These are phyloP conservation scores for Trametopsis cervina DNA, from an alignment of 768 basidiomycete species.

Conservation along the genomic window DNA sequence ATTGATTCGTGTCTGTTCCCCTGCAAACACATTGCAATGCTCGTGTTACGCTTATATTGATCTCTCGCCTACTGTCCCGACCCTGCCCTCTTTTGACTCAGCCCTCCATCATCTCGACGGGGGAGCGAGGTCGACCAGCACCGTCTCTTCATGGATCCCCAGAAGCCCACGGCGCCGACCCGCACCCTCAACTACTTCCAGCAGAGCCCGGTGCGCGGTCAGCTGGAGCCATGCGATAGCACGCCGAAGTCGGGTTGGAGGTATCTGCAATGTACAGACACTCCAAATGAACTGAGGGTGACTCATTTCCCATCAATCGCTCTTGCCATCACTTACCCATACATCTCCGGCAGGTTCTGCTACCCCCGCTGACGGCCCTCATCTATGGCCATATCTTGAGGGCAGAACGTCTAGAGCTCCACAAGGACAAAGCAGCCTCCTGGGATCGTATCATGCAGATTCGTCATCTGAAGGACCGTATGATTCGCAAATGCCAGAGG, in stretches of 20 bases:
- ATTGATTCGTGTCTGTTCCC: neutral
- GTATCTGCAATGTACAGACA: conserved; percentile 72
- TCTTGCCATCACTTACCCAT: too few relatives aligned
- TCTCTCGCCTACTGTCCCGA: neutral
- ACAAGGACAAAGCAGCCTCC: conserved; percentile 45
- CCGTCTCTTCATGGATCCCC: conserved; percentile 18
- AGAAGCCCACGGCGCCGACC: conserved; percentile 9
- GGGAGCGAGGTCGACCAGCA: conserved; percentile 7
- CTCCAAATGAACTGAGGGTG: conserved; percentile 69
- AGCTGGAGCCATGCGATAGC: conserved; percentile 60
- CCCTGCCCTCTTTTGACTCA: neutral
- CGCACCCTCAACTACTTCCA: conserved; percentile 45
- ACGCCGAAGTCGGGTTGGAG: conserved; percentile 52
- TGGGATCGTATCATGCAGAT: conserved; percentile 71
- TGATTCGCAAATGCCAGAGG: conserved; percentile 74
- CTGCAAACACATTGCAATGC: conserved; percentile 2
- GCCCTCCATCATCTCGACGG: conserved; percentile 5
- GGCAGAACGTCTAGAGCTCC: conserved; percentile 54
- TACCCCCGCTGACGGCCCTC: conserved; percentile 59
- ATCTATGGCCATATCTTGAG: conserved; percentile 63
- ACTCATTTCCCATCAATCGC: too few relatives aligned
- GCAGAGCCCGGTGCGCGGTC: conserved; percentile 64
- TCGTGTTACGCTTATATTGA: conserved; percentile 3
- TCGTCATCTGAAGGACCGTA: conserved; percentile 72
- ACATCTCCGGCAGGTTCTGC: conserved; percentile 60